These are phyloP conservation scores for Lactifluus piperatus DNA, from an alignment of 768 basidiomycete species.

Conservation along the genomic window DNA sequence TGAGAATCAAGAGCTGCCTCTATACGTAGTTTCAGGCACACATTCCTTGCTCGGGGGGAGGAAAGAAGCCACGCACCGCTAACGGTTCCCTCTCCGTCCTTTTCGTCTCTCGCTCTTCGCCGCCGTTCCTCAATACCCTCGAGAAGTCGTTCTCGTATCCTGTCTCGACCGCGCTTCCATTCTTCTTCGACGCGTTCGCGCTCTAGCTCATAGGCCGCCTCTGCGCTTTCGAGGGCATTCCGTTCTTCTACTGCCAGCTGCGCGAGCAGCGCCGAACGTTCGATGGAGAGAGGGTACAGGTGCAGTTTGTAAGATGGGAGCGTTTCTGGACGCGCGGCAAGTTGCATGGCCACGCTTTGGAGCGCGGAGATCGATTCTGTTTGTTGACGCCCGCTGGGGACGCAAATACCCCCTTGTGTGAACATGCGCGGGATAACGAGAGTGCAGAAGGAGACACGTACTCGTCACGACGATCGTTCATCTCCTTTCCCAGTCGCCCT, in stretches of 20 bases:
- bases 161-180: conserved; percentile 65
- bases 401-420: conserved; percentile 4
- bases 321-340: conserved; percentile 60
- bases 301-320: conserved; percentile 60
- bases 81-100: conserved; percentile 77
- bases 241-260: conserved; percentile 61
- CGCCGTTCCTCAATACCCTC: conserved; percentile 82
- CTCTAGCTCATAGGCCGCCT: conserved; percentile 71
- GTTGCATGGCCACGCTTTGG: conserved; percentile 49
- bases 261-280: conserved; percentile 66
- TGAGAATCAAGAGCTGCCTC: conserved; percentile 70
- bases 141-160: conserved; percentile 66
- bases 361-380: conserved; percentile 54
- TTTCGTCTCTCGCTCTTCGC: conserved; percentile 74
- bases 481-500: conserved; percentile 65
- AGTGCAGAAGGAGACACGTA: conserved; percentile 29
- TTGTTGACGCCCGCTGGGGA: conserved; percentile 47
- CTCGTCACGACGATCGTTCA: conserved; percentile 71
- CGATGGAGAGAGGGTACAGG: conserved; percentile 62
- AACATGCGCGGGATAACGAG: conserved; percentile 7
- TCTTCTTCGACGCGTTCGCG: conserved; percentile 74
- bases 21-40: conserved; percentile 24
- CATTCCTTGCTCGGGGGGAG: background rate
- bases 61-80: conserved; percentile 42
- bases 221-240: conserved; percentile 55